Base-by-base conservation (phyloP, 2,329 filamentous ascomycete genomes). In the Orbilia quercus region DNA sequence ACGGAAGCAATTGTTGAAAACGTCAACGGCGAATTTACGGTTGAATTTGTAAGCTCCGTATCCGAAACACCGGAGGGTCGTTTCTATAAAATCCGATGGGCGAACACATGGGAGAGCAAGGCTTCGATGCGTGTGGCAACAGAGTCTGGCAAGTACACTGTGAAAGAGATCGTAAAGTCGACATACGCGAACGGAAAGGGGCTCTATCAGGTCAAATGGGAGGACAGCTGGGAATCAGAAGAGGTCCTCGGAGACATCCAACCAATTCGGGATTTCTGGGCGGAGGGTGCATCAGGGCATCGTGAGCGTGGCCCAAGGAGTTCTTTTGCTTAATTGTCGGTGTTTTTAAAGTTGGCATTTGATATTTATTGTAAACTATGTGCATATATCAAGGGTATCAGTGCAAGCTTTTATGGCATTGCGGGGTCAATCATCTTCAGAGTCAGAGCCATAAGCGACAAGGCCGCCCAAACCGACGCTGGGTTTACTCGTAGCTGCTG, bases 61-160 rank as follows among this genome's bases (percentile, higher is more conserved):
- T 67, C 70, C 14, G 64, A 67, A 7, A 64, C 63, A 5, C 22
- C 55, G 5, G 63, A 74, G 20, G 70, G 63, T 22, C 62, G 64
- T 12, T 74, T 54, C 28, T 74, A 74, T 20, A 74, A 74, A 16
- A 50, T 74, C n/a, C 63, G 64, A n/a, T 74, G 70, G 70, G 57
- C 57, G 28, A 58, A 63, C 23, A 74, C 63, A 31, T 74, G 70
- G 70, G 70, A 74, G 38, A 74, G 48, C 57, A 74, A 74, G 25
- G 16, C 62, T 5, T 69, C 70, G 16, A 64, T 74, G 70, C 50
- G 70, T 16, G 25, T 38, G 12, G 58, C 62, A 20, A 74, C 63
- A n/a, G 70, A 67, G 18, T 69, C 57, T 18, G 63, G 63, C n/a
- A 74, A 74, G 48, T 74, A 74, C 53, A 69, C 58, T 3, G 70